These are phyloP conservation scores for Kodamaea fukazawae DNA, from an alignment of 805 yeast species.

Conservation along the genomic window DNA sequence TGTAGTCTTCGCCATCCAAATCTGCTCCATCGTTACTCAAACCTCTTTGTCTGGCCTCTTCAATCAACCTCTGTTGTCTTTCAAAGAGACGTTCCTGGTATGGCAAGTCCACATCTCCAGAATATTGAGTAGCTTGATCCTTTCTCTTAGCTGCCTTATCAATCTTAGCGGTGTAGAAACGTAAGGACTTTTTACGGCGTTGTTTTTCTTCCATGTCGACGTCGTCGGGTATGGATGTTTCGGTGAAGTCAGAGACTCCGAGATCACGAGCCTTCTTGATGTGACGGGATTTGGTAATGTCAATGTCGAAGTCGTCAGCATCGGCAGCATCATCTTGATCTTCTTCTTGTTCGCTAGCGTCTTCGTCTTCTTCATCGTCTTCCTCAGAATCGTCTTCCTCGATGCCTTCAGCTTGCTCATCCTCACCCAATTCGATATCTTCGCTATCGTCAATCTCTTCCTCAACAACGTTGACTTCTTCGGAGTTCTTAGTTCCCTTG, in stretches of 20 bases:
- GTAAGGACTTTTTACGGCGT: slow-evolving; percentile 72
- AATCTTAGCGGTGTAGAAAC: slow-evolving; percentile 96
- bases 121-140: slow-evolving; percentile 51
- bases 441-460: slow-evolving; percentile 20
- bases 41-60: slow-evolving; percentile 88
- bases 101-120: slow-evolving; percentile 90
- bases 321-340: slow-evolving; percentile 20
- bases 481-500: slow-evolving; percentile 11
- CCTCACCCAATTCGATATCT: slow-evolving; percentile 17
- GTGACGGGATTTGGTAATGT: slow-evolving; percentile 47
- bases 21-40: slow-evolving; percentile 41
- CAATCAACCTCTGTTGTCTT: slow-evolving; percentile 81
- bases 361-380: slow-evolving; percentile 20
- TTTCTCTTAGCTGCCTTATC: slow-evolving; percentile 75
- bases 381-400: slow-evolving; percentile 22
- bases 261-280: slow-evolving; percentile 35
- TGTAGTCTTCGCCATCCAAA: slow-evolving; percentile 50
- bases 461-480: slow-evolving; percentile 19
- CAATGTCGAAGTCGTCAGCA: slow-evolving; percentile 44
- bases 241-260: slow-evolving; percentile 56
- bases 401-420: slow-evolving; percentile 18
- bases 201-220: slow-evolving; percentile 86
- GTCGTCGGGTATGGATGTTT: slow-evolving; percentile 63
- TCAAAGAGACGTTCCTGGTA: slow-evolving; percentile 87
- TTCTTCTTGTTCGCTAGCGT: slow-evolving; percentile 16